phyloP scores from a whole-genome alignment of 2,329 filamentous ascomycete genomes.

The Fusarium irregulare region DNA sequence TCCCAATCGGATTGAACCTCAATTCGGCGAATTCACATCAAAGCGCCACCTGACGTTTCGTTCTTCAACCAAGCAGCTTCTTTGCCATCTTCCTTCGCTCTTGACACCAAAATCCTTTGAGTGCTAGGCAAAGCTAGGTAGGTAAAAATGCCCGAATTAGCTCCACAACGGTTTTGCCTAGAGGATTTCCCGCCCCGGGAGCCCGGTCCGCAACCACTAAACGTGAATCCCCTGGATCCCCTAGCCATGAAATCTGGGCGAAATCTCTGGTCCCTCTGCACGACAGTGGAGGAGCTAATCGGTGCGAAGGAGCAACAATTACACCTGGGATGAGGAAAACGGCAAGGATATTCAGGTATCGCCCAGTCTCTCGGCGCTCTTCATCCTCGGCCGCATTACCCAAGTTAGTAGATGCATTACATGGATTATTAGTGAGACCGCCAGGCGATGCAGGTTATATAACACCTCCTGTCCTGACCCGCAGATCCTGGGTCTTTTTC shows the following conservation, averaged over 20 bases:
- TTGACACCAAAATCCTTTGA: background rate
- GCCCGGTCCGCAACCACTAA: background rate
- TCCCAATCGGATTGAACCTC: background rate
- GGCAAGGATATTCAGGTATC: background rate
- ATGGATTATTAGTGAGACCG: background rate
- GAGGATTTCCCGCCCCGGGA: background rate
- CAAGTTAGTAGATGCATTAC: background rate
- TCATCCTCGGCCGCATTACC: too few species aligned
- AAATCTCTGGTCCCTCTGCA: slow-evolving; percentile 1
- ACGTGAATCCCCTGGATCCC: slow-evolving; percentile 8
- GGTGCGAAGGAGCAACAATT: background rate
- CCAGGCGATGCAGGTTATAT: slow-evolving; percentile 30
- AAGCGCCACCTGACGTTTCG: background rate
- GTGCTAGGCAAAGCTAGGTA: background rate
- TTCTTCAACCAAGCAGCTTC: background rate
- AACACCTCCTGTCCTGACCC: background rate
- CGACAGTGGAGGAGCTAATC: slow-evolving; percentile 5
- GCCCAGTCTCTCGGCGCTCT: background rate
- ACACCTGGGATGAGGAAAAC: too few species aligned
- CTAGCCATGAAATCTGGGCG: background rate
- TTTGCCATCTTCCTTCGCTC: background rate
- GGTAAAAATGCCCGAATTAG: background rate
- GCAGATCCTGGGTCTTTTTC: background rate
- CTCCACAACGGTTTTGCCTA: background rate
- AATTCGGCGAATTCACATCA: background rate